Conservation (phyloP, 768 basidiomycete genomes). For the Cubamyces sp. region DNA sequence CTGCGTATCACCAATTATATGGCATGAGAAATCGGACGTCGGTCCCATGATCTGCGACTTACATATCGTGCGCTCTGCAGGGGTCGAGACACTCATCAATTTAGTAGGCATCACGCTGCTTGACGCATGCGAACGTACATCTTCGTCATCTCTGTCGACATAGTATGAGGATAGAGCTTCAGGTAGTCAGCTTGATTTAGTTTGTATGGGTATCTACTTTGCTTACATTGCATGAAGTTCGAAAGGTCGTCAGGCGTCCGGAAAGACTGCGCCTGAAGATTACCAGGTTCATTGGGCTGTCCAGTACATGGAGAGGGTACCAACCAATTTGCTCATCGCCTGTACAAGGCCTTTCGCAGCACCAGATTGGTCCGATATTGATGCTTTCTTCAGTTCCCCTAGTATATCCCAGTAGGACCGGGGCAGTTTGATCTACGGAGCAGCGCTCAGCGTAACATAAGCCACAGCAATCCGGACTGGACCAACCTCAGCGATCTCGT, state of each 20-base stretch:
- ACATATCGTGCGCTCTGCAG: conserved; percentile 18
- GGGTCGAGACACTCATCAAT: not conserved
- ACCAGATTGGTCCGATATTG: not conserved
- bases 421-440: conserved; percentile 61
- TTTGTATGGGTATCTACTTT: not conserved
- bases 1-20: conserved; percentile 39
- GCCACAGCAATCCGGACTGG: not conserved
- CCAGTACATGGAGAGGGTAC: not conserved
- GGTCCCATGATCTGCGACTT: not conserved
- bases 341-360: conserved; percentile 1
- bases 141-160: conserved; percentile 58
- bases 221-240: conserved; percentile 28
- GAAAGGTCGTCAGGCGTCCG: conserved; percentile 24
- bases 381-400: conserved; percentile 15
- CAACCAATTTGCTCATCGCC: conserved; percentile 22
- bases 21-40: not conserved
- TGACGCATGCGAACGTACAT: conserved; percentile 39
- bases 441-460: not conserved
- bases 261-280: conserved; percentile 1
- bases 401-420: conserved; percentile 46
- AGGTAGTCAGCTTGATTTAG: not conserved
- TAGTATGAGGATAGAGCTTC: conserved; percentile 12
- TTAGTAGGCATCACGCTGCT: not conserved
- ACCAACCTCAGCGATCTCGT: conserved; percentile 71
- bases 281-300: not conserved